phyloP scores from a whole-genome alignment of 2,329 filamentous ascomycete species.

The Cercospora brassicicola region DNA sequence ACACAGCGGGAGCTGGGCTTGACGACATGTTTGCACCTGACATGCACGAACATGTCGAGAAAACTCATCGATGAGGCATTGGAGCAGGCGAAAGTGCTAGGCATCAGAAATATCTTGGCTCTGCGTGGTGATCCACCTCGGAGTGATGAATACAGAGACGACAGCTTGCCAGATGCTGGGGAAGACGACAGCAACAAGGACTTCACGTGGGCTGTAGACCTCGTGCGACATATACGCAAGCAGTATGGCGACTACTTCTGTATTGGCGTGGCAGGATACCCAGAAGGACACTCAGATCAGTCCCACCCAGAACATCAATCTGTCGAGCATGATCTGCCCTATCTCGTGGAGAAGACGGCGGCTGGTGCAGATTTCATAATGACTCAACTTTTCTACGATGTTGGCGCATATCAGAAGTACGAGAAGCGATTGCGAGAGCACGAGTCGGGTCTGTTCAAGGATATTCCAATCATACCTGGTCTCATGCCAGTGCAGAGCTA shows the following conservation, averaged over 20 bases:
- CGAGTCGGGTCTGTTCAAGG: constrained; percentile 79
- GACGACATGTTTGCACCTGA: constrained; percentile 93
- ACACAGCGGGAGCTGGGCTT: constrained; percentile 89
- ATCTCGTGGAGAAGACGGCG: constrained; percentile 82
- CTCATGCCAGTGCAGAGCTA: constrained; percentile 98
- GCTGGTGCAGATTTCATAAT: constrained; percentile 97
- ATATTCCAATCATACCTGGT: constrained; percentile 86
- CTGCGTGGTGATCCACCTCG: constrained; percentile 87
- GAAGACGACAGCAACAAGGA: constrained; percentile 67
- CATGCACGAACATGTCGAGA: constrained; percentile 96
- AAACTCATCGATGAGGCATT: constrained; percentile 82
- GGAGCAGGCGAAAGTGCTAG: constrained; percentile 84
- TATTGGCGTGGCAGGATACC: constrained; percentile 90
- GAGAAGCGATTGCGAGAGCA: constrained; percentile 76
- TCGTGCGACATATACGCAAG: constrained; percentile 84
- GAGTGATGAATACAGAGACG: constrained; percentile 79
- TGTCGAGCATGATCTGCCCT: constrained; percentile 70
- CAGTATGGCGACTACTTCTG: constrained; percentile 94
- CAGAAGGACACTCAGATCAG: constrained; percentile 91
- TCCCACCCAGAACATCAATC: constrained; percentile 78
- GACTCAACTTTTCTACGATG: constrained; percentile 96
- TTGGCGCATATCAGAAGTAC: constrained; percentile 76
- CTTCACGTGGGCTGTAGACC: constrained; percentile 84
- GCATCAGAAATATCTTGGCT: constrained; percentile 90
- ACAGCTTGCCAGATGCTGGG: constrained; percentile 57